Percentiles rank a stretch among this genome's conserved stretches.
Evolutionary conservation across 2,329 filamentous ascomycete species (phyloP).

Genomic region (Chrysoporthe puriensis): DNA sequence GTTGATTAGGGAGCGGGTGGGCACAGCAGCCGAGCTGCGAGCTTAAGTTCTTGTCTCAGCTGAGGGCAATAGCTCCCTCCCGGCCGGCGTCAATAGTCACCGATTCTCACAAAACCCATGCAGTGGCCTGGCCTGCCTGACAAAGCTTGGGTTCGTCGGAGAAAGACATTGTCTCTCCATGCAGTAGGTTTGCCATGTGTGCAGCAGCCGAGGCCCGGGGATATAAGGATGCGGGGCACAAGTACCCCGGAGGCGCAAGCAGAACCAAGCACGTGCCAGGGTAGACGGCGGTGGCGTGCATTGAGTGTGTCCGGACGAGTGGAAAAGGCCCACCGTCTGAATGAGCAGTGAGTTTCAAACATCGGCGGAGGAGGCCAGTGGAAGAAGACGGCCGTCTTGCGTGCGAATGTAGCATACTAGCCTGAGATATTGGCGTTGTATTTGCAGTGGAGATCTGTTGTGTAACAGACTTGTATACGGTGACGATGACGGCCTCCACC

Average conservation of each 20-base stretch:
- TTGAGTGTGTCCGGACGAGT: neutral
- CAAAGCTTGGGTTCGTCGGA: neutral
- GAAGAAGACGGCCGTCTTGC: too few species aligned
- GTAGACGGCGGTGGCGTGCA: neutral
- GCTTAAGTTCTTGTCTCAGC: neutral
- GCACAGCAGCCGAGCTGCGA: neutral
- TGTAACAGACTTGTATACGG: neutral
- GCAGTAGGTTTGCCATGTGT: neutral
- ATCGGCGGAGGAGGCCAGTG: too few species aligned
- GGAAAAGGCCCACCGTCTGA: too few species aligned
- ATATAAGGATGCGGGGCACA: constrained; percentile 1
- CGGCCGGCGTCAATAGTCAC: neutral
- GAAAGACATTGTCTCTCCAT: neutral
- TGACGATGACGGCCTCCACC: neutral
- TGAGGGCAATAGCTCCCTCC: neutral
- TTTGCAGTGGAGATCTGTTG: too few species aligned
- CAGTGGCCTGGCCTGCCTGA: neutral
- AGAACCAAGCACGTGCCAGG: neutral
- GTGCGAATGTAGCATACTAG: too few species aligned
- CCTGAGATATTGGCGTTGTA: too few species aligned
- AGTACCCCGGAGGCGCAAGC: neutral
- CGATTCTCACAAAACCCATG: neutral
- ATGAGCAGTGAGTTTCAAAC: too few species aligned
- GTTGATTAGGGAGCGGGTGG: neutral
- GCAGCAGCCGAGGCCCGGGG: constrained; percentile 4